Evolutionary conservation across 2,329 filamentous ascomycete genomes (phyloP).

Genomic region (Aplosporella prunicola): DNA sequence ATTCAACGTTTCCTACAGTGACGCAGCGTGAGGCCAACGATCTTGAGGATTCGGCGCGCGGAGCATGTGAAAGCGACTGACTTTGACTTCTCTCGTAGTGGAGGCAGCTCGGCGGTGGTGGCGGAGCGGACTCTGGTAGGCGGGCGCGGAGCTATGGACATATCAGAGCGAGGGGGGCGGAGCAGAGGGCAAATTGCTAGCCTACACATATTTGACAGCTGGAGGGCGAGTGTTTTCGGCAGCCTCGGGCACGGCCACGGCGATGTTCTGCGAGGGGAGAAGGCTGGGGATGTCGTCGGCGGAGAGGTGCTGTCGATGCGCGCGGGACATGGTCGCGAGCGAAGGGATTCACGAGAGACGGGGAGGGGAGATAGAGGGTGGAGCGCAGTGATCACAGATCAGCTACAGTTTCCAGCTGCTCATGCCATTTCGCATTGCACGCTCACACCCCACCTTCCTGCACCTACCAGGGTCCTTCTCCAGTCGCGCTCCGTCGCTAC

Average conservation of each 20-base stretch:
- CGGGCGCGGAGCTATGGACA: slow-evolving; percentile 43
- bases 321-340: no score
- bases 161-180: neutral
- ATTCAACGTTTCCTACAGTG: slow-evolving; percentile 72
- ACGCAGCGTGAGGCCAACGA: neutral
- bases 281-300: slow-evolving; percentile 28
- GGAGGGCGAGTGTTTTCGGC: slow-evolving; percentile 32
- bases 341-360: no score
- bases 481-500: no score
- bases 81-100: slow-evolving; percentile 53
- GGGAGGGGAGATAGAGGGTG: slow-evolving; percentile 3
- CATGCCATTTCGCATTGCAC: neutral
- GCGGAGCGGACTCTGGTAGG: slow-evolving; percentile 53
- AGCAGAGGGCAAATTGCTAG: neutral
- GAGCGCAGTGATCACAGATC: no score
- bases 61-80: slow-evolving; percentile 23
- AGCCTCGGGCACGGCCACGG: slow-evolving; percentile 36
- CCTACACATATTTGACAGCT: slow-evolving; percentile 42
- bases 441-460: neutral
- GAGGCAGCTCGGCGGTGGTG: slow-evolving; percentile 56
- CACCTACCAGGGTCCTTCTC: neutral
- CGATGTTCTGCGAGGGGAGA: slow-evolving; percentile 39
- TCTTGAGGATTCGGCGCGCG: neutral
- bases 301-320: slow-evolving; percentile 16
- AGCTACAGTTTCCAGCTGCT: no score